Conservation (phyloP, 1,139 yeast genomes). For the Arxiozyma bovina region DNA sequence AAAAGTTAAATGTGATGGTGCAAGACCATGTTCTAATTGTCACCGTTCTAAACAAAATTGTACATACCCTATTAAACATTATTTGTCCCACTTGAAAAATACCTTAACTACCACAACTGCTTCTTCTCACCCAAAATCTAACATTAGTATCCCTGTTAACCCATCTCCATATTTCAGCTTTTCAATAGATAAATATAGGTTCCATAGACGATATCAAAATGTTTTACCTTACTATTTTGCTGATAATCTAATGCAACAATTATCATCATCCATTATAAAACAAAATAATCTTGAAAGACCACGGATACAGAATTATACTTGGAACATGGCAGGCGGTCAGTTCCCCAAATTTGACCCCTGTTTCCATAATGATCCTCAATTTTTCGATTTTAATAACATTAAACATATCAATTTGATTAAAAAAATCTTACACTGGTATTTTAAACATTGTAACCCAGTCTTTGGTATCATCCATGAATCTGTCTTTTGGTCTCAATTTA, state of each 20-base stretch:
- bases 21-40: constrained; percentile 47
- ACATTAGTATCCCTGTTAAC: neutral
- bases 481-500: constrained; percentile 45
- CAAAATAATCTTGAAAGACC: constrained; percentile 40
- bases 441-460: constrained; percentile 46
- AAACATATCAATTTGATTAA: constrained; percentile 14
- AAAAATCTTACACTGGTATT: constrained; percentile 34
- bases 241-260: constrained; percentile 32
- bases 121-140: neutral
- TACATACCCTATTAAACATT: constrained; percentile 17
- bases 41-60: constrained; percentile 39
- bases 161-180: constrained; percentile 12
- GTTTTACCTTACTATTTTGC: constrained; percentile 43
- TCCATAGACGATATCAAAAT: constrained; percentile 43
- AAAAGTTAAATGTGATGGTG: constrained; percentile 56
- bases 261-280: constrained; percentile 34
- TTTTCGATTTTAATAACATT: constrained; percentile 13
- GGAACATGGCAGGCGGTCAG: constrained; percentile 56
- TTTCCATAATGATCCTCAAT: neutral
- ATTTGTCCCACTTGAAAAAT: neutral
- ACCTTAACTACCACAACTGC: neutral
- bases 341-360: constrained; percentile 34
- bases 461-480: constrained; percentile 47
- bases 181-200: constrained; percentile 41
- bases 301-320: constrained; percentile 52